These are phyloP conservation scores for Theileria orientalis DNA, from an alignment of 169 alveolate species.

Conservation along the genomic window DNA sequence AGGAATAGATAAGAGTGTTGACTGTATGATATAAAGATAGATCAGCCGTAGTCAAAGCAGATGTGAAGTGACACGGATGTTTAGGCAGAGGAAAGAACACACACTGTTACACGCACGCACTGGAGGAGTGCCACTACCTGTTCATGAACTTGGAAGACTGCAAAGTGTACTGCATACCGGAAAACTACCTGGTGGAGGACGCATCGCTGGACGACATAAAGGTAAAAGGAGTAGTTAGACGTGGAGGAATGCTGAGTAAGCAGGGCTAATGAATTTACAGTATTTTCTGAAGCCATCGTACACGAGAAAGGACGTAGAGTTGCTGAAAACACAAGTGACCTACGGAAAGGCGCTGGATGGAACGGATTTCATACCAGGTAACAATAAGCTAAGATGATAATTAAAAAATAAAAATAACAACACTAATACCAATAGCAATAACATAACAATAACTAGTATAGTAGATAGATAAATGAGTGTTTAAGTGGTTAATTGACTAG, in stretches of 20 bases:
- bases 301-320: constrained; percentile 75
- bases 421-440: no score
- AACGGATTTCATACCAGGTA: constrained; percentile 91
- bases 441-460: no score
- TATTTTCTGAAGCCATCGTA: constrained; percentile 75
- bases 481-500: no score
- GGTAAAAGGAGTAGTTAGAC: constrained; percentile 66
- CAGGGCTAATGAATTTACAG: constrained; percentile 6
- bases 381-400: neutral
- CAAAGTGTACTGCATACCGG: constrained; percentile 94
- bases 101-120: constrained; percentile 93
- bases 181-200: constrained; percentile 93
- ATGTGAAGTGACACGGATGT: neutral
- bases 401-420: no score
- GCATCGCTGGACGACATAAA: constrained; percentile 93
- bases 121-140: constrained; percentile 93
- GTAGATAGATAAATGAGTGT: no score
- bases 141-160: constrained; percentile 90
- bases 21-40: neutral
- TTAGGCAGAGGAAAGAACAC: constrained; percentile 91
- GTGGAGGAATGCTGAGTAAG: constrained; percentile 60
- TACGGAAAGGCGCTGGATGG: constrained; percentile 93
- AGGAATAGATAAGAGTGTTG: neutral
- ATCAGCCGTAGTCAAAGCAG: no score
- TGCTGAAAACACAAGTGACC: constrained; percentile 61